Evolutionary conservation across 2,329 filamentous ascomycete species (phyloP).

Genomic region (Fusarium tanahbumbuense): DNA sequence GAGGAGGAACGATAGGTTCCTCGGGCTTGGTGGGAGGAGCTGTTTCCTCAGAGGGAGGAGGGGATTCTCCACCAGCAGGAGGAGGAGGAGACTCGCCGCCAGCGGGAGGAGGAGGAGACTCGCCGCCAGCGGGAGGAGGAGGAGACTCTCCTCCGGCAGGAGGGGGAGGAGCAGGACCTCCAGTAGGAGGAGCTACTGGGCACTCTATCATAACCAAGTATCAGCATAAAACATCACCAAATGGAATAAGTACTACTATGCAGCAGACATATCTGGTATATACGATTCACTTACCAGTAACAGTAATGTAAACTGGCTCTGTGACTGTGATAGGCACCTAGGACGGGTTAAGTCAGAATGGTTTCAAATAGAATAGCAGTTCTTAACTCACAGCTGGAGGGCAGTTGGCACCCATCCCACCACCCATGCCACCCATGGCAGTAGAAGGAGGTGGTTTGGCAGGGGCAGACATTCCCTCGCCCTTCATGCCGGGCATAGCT

Average conservation of each 20-base stretch:
- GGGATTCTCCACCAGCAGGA: neutral
- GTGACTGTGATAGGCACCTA: conserved; percentile 54
- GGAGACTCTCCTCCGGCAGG: neutral
- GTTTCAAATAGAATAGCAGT: too few relatives aligned
- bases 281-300: conserved; percentile 54
- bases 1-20: neutral
- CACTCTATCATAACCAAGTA: conserved; percentile 52
- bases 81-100: neutral
- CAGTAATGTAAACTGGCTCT: conserved; percentile 56
- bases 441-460: conserved; percentile 51
- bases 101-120: neutral
- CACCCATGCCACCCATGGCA: conserved; percentile 48
- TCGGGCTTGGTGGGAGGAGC: neutral
- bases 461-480: neutral
- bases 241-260: neutral
- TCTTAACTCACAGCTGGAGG: conserved; percentile 52
- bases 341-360: neutral
- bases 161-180: neutral
- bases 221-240: conserved; percentile 38
- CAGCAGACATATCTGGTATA: neutral
- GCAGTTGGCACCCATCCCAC: conserved; percentile 52
- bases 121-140: neutral
- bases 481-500: neutral
- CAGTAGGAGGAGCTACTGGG: conserved; percentile 42
- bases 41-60: neutral